Evolutionary conservation across 352 stramenopile genomes (phyloP).

Genomic region (Halophytophthora polymorphica): DNA sequence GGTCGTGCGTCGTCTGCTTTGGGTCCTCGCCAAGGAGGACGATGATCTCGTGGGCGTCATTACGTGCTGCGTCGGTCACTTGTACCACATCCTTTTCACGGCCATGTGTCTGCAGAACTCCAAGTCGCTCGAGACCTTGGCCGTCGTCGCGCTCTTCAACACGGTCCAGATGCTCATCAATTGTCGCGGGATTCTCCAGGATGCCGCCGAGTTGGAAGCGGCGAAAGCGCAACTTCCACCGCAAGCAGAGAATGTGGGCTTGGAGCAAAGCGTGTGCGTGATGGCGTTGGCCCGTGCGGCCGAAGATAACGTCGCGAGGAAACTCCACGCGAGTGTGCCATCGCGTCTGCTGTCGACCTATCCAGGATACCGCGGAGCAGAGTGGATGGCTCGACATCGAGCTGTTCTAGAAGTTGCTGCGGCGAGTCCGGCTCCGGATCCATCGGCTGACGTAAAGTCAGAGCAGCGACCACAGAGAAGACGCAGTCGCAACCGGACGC

Average conservation of each 20-base stretch:
- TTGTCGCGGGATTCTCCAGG: slow-evolving; percentile 15
- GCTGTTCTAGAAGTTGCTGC: no score
- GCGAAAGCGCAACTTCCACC: not conserved
- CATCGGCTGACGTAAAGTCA: no score
- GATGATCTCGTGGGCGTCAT: slow-evolving; percentile 23
- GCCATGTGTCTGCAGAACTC: slow-evolving; percentile 34
- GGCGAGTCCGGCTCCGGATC: no score
- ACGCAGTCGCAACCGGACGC: no score
- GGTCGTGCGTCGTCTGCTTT: slow-evolving; percentile 17
- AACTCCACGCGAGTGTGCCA: not conserved
- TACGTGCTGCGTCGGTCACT: slow-evolving; percentile 12
- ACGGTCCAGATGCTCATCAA: slow-evolving; percentile 10
- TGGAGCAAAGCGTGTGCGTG: no score
- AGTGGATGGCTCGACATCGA: no score
- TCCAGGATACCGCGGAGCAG: no score
- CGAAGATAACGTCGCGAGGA: not conserved
- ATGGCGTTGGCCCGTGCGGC: not conserved
- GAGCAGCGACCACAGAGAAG: no score
- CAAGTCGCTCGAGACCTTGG: slow-evolving; percentile 27
- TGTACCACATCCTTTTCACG: slow-evolving; percentile 39
- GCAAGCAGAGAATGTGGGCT: no score
- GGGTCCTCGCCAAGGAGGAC: slow-evolving; percentile 13
- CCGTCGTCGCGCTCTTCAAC: slow-evolving; percentile 21
- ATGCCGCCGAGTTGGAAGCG: not conserved
- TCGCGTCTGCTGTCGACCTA: not conserved